Evolutionary conservation across 345 rosid species (phyloP).

Genomic region (Erysimum cheiranthoides): DNA sequence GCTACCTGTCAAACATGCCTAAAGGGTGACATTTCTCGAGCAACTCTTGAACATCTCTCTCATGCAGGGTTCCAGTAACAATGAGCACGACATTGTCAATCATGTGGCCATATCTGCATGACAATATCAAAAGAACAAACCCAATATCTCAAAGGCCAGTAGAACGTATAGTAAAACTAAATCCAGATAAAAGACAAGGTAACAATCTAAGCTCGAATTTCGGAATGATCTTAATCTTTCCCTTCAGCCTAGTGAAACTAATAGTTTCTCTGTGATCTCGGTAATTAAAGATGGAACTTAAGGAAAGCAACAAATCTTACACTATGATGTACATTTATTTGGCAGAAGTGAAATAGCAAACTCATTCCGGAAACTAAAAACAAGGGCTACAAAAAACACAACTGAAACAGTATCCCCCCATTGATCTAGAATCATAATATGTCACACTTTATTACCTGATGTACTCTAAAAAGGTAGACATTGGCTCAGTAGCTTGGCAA

Average conservation of each 20-base stretch:
- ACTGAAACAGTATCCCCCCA: no score
- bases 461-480: conserved; percentile 94
- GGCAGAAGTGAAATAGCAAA: background rate
- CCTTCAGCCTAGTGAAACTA: background rate
- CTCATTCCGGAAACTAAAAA: no score
- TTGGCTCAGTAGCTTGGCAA: conserved; percentile 95
- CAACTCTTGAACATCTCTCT: conserved; percentile 98
- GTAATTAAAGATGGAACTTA: background rate
- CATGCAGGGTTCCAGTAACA: conserved; percentile 98
- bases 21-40: conserved; percentile 98
- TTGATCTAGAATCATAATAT: no score
- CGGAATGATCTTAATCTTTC: background rate
- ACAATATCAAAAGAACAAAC: conserved; percentile 12
- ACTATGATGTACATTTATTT: background rate
- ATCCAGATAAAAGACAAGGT: background rate
- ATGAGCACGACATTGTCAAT: conserved; percentile 98
- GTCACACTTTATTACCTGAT: conserved; percentile 71
- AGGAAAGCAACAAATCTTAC: background rate
- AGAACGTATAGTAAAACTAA: background rate
- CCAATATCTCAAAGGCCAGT: conserved; percentile 6
- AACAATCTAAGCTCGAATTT: background rate
- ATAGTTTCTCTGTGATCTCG: background rate
- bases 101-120: conserved; percentile 94
- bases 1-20: conserved; percentile 99
- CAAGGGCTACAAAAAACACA: no score